phyloP scores from a whole-genome alignment of 2,329 filamentous ascomycete species.

The Whalleya microplaca region DNA sequence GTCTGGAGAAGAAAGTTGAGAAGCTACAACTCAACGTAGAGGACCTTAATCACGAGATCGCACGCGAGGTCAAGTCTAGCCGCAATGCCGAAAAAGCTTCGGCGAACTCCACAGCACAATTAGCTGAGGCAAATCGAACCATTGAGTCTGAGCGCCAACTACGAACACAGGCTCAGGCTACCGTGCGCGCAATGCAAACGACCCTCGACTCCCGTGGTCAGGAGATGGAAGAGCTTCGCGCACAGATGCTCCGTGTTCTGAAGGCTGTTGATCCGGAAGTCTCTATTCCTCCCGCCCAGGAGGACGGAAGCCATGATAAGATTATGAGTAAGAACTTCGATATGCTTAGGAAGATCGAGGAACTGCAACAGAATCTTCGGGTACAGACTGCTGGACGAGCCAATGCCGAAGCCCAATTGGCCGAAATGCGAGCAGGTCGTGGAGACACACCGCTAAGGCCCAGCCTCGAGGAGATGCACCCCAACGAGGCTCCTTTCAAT shows the following conservation, averaged over 20 bases:
- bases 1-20: conserved; percentile 91
- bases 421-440: conserved; percentile 75
- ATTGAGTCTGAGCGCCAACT: conserved; percentile 90
- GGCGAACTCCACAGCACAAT: conserved; percentile 77
- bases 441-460: conserved; percentile 73
- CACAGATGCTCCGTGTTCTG: conserved; percentile 79
- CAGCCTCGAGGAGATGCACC: conserved; percentile 84
- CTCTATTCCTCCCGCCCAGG: conserved; percentile 64
- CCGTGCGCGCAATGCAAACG: conserved; percentile 77
- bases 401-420: conserved; percentile 81
- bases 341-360: conserved; percentile 82
- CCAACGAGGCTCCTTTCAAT: conserved; percentile 75
- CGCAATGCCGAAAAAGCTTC: conserved; percentile 88
- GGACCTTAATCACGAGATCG: conserved; percentile 90
- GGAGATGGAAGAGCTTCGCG: conserved; percentile 79
- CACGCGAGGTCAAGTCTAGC: conserved; percentile 85
- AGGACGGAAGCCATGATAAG: conserved; percentile 63
- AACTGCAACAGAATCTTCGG: conserved; percentile 84
- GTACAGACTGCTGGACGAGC: conserved; percentile 79
- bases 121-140: conserved; percentile 86
- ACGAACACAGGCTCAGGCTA: conserved; percentile 81
- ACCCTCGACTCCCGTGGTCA: conserved; percentile 79
- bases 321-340: conserved; percentile 77
- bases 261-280: conserved; percentile 83
- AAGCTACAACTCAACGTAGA: conserved; percentile 87